Conservation (phyloP, 495 filamentous ascomycete species). For the Tricharina praecox region DNA sequence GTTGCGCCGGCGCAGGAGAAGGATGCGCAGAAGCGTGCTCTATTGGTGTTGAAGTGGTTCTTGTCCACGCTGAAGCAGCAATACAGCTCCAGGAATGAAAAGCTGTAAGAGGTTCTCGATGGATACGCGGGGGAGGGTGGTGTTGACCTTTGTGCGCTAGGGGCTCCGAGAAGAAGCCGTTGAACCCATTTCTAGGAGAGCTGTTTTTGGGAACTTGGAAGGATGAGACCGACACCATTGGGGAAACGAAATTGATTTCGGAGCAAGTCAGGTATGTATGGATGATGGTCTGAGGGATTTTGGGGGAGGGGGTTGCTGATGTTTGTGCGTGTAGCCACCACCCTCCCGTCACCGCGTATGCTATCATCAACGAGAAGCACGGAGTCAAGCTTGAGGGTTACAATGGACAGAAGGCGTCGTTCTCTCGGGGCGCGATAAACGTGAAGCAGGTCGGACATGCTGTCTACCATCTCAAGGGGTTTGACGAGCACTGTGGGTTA, state of each 20-base stretch:
- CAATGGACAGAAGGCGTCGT: slow-evolving; percentile 93
- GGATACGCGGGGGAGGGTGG: neutral
- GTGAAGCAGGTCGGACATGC: slow-evolving; percentile 95
- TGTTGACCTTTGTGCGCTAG: slow-evolving; percentile 5
- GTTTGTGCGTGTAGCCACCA: slow-evolving; percentile 51
- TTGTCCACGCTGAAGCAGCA: slow-evolving; percentile 88
- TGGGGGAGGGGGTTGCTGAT: slow-evolving; percentile 9
- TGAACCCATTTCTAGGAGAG: slow-evolving; percentile 84
- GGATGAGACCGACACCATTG: slow-evolving; percentile 39
- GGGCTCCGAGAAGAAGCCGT: slow-evolving; percentile 90
- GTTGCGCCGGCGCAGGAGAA: slow-evolving; percentile 67
- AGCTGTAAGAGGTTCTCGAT: slow-evolving; percentile 30
- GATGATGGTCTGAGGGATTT: neutral
- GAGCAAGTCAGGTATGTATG: slow-evolving; percentile 61
- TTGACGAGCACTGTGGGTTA: slow-evolving; percentile 32
- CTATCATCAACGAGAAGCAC: slow-evolving; percentile 68
- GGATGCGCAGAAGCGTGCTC: slow-evolving; percentile 65
- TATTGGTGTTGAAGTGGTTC: slow-evolving; percentile 93
- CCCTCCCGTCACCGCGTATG: slow-evolving; percentile 91
- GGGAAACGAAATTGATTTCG: slow-evolving; percentile 36
- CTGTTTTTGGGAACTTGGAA: slow-evolving; percentile 81
- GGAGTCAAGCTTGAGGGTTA: slow-evolving; percentile 83
- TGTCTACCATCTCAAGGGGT: slow-evolving; percentile 32
- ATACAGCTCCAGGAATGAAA: slow-evolving; percentile 79
- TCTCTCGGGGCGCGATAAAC: slow-evolving; percentile 69